Evolutionary conservation across 2,329 filamentous ascomycete genomes (phyloP).

Genomic region (Phoma herbarum): DNA sequence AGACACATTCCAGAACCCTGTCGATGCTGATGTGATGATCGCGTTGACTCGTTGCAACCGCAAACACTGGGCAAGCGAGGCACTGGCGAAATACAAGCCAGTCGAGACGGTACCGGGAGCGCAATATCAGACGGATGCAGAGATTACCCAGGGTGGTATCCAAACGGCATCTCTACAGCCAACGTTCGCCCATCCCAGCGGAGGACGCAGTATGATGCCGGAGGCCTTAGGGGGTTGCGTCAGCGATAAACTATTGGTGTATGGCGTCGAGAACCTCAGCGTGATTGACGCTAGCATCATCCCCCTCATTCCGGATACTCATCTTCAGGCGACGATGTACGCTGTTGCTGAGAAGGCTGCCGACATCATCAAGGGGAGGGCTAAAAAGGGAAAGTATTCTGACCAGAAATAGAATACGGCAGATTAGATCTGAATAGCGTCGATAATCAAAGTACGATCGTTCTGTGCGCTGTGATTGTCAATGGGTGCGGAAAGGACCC

Average conservation of each 20-base stretch:
- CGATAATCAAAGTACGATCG: neutral
- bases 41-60: neutral
- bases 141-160: neutral
- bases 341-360: neutral
- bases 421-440: neutral
- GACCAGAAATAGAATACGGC: neutral
- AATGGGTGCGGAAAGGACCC: neutral
- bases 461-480: neutral
- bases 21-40: no score
- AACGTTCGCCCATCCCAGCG: neutral
- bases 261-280: neutral
- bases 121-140: neutral
- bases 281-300: neutral
- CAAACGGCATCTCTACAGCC: neutral
- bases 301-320: neutral
- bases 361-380: neutral
- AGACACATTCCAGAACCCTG: no score
- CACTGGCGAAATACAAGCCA: neutral
- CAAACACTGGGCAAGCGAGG: neutral
- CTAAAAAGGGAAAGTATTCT: neutral
- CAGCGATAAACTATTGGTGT: neutral
- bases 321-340: neutral
- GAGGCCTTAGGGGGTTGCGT: neutral
- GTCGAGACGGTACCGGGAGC: neutral
- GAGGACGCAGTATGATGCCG: neutral